Evolutionary conservation across 805 yeast species (phyloP).

Genomic region (Zygoascus ofunaensis): DNA sequence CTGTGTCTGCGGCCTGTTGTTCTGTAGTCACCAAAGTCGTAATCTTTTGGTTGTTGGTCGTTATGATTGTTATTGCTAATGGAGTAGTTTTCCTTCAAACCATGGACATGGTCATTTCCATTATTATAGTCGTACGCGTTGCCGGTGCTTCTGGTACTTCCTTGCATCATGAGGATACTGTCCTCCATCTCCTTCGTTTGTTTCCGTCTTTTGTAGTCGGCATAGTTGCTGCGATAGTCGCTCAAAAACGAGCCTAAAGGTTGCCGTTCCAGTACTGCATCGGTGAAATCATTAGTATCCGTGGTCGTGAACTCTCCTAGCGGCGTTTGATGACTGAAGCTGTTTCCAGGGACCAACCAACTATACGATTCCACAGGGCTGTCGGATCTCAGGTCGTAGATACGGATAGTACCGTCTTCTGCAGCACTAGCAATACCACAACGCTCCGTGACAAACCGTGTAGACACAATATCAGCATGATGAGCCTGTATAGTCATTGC

Average conservation of each 20-base stretch:
- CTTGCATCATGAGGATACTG: neutral
- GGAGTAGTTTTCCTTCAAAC: no score
- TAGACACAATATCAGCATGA: constrained; percentile 6
- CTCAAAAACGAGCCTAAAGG: neutral
- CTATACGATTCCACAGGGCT: constrained; percentile 43
- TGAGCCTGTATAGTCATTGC: constrained; percentile 19
- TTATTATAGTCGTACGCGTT: no score
- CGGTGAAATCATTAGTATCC: constrained; percentile 2
- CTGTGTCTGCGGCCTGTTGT: neutral
- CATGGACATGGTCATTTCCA: neutral
- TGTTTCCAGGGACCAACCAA: constrained; percentile 3
- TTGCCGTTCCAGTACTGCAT: constrained; percentile 33
- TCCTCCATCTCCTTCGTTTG: neutral
- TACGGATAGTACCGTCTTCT: constrained; percentile 63
- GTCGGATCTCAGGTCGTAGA: constrained; percentile 72
- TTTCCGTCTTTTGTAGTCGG: neutral
- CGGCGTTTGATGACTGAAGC: neutral
- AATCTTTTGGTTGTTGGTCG: no score
- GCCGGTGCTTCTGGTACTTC: neutral
- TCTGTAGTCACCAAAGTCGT: no score
- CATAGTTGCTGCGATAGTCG: neutral
- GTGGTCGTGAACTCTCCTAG: neutral
- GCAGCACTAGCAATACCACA: constrained; percentile 64
- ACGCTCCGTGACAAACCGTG: constrained; percentile 54
- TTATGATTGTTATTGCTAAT: no score